Conservation (phyloP, 2,329 filamentous ascomycete species). For the Fusarium aywerte region DNA sequence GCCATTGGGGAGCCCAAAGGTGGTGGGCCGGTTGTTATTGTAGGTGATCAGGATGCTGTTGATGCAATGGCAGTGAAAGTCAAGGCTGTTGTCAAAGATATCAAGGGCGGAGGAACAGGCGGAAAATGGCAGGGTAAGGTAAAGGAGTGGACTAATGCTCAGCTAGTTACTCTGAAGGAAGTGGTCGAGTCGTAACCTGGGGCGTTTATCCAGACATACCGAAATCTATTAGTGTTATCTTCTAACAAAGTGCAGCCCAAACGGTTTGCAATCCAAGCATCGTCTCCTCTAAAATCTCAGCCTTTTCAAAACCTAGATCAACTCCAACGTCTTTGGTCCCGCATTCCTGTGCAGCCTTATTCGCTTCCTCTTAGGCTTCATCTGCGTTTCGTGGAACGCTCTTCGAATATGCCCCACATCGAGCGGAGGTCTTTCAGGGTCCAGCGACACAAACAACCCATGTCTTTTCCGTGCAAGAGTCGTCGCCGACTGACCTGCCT, state of each 20-base stretch:
- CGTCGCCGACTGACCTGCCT: rapidly evolving
- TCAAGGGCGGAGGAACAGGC: conserved; percentile 47
- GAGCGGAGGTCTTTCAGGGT: neutral
- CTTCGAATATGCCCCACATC: neutral
- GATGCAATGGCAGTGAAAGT: conserved; percentile 29
- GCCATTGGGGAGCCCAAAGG: conserved; percentile 44
- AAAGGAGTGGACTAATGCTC: conserved; percentile 41
- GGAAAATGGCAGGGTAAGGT: conserved; percentile 51
- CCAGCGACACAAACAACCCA: conserved; percentile 5
- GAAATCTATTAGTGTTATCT: neutral
- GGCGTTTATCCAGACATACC: neutral
- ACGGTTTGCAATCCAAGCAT: neutral
- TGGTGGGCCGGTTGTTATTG: conserved; percentile 42
- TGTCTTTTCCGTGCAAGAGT: neutral
- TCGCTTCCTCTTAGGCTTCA: neutral
- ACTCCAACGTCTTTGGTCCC: neutral
- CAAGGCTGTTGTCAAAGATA: conserved; percentile 33
- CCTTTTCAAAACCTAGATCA: conserved; percentile 3
- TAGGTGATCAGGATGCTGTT: conserved; percentile 41
- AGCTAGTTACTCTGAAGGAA: conserved; percentile 39
- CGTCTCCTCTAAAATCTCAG: no score
- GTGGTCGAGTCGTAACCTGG: conserved; percentile 26
- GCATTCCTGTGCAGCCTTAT: neutral
- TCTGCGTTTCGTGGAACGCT: conserved; percentile 23
- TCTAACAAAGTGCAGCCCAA: neutral